These are phyloP conservation scores for Pistacia atlantica DNA, from an alignment of 345 rosid species.

Conservation along the genomic window DNA sequence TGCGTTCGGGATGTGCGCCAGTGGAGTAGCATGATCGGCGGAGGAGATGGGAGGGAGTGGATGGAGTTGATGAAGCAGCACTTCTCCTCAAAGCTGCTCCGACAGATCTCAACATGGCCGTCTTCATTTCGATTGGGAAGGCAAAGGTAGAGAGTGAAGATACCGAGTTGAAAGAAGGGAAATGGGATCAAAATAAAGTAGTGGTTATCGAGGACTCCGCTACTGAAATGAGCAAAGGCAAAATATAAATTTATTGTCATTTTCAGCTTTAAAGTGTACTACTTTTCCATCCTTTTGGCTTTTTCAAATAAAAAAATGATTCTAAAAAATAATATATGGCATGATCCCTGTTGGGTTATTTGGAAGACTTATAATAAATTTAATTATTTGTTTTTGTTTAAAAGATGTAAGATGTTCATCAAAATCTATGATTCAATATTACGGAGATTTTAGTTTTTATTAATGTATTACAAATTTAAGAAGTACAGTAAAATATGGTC, in stretches of 20 bases:
- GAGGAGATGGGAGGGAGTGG: conserved; percentile 3
- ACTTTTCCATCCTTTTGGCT: neutral
- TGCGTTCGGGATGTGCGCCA: conserved; percentile 28
- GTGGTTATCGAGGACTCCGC: neutral
- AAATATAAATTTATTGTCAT: neutral
- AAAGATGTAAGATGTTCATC: too few relatives aligned
- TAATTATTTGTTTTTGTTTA: too few relatives aligned
- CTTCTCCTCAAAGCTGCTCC: conserved; percentile 21
- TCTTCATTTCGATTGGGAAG: conserved; percentile 6
- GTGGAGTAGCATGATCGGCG: conserved; percentile 18
- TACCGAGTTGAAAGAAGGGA: neutral
- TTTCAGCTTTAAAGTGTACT: too few relatives aligned
- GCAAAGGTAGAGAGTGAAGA: neutral
- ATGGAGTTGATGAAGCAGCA: neutral
- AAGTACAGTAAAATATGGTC: too few relatives aligned
- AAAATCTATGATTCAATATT: too few relatives aligned
- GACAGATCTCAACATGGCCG: conserved; percentile 28
- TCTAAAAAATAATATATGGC: too few relatives aligned
- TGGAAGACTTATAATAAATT: too few relatives aligned
- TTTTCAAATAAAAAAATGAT: too few relatives aligned
- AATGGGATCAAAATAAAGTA: neutral
- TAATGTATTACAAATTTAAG: too few relatives aligned
- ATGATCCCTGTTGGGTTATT: too few relatives aligned
- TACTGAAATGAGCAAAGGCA: neutral
- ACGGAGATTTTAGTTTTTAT: too few relatives aligned